Conservation (phyloP, 352 stramenopile genomes). For the Phytophthora crassamura region DNA sequence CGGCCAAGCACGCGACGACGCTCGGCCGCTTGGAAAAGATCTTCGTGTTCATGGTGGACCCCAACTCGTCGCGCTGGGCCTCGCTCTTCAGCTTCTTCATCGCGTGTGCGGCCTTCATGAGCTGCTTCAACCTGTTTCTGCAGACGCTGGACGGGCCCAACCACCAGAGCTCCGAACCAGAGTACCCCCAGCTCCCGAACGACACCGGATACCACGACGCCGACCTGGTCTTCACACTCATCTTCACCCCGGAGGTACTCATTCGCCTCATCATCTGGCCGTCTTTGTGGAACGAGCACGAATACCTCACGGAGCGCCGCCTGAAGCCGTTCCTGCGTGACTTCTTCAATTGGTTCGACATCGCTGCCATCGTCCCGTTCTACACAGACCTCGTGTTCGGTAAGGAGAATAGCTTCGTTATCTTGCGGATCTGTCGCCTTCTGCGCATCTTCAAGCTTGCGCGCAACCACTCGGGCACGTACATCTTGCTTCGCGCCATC, state of each 20-base stretch:
- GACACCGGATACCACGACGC: constrained; percentile 63
- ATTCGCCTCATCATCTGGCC: constrained; percentile 78
- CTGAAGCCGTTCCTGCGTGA: constrained; percentile 74
- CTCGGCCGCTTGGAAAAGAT: constrained; percentile 66
- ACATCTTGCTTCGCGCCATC: constrained; percentile 79
- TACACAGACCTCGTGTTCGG: constrained; percentile 80
- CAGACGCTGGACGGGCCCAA: constrained; percentile 82
- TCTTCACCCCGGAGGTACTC: constrained; percentile 78
- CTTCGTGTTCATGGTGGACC: constrained; percentile 80
- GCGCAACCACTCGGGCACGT: constrained; percentile 80
- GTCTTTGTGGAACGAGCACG: constrained; percentile 73
- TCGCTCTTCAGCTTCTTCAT: constrained; percentile 83
- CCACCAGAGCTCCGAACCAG: constrained; percentile 62
- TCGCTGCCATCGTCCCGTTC: constrained; percentile 74
- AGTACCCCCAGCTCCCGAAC: constrained; percentile 66
- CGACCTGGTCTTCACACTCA: constrained; percentile 73
- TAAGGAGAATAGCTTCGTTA: constrained; percentile 77
- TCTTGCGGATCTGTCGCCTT: constrained; percentile 70
- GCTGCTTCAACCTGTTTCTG: constrained; percentile 78
- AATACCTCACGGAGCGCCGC: constrained; percentile 70
- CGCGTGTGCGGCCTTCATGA: constrained; percentile 65
- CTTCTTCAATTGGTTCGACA: constrained; percentile 87
- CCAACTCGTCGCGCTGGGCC: constrained; percentile 64
- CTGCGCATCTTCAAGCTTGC: constrained; percentile 86
- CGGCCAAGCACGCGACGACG: constrained; percentile 46